These are phyloP conservation scores for Trichothecium sympodiale DNA, from an alignment of 2,329 filamentous ascomycete genomes.

Conservation along the genomic window DNA sequence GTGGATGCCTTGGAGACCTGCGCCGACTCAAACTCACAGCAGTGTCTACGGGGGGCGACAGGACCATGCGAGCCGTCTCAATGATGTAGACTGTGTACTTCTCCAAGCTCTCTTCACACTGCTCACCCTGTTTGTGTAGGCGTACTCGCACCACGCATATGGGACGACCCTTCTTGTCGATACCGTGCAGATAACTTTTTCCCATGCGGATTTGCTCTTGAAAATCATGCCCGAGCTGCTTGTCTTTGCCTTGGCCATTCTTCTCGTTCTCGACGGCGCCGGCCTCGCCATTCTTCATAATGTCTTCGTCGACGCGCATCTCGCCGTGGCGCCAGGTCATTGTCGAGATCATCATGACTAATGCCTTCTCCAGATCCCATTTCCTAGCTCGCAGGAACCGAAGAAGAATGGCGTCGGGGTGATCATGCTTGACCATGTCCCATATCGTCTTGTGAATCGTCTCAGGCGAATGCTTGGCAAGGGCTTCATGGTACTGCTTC, in stretches of 20 bases:
- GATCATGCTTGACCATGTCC: slow-evolving; percentile 90
- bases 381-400: slow-evolving; percentile 83
- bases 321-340: slow-evolving; percentile 83
- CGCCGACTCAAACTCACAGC: slow-evolving; percentile 51
- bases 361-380: slow-evolving; percentile 88
- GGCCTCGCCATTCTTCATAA: slow-evolving; percentile 68
- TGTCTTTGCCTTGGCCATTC: slow-evolving; percentile 42
- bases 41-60: slow-evolving; percentile 75
- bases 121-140: slow-evolving; percentile 71
- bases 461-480: slow-evolving; percentile 68
- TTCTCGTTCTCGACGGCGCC: slow-evolving; percentile 50
- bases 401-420: slow-evolving; percentile 75
- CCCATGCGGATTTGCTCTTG: slow-evolving; percentile 75
- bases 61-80: slow-evolving; percentile 79
- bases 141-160: slow-evolving; percentile 78
- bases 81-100: slow-evolving; percentile 89
- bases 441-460: slow-evolving; percentile 74
- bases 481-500: slow-evolving; percentile 73
- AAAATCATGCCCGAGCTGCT: slow-evolving; percentile 66
- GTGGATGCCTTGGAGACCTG: not conserved
- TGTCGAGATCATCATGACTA: slow-evolving; percentile 89
- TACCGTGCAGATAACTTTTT: slow-evolving; percentile 85
- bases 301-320: slow-evolving; percentile 80
- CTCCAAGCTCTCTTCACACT: slow-evolving; percentile 72
- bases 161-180: slow-evolving; percentile 73